Evolutionary conservation across 177 flowering plant species (phyloP).

Genomic region (Telopea speciosissima): DNA sequence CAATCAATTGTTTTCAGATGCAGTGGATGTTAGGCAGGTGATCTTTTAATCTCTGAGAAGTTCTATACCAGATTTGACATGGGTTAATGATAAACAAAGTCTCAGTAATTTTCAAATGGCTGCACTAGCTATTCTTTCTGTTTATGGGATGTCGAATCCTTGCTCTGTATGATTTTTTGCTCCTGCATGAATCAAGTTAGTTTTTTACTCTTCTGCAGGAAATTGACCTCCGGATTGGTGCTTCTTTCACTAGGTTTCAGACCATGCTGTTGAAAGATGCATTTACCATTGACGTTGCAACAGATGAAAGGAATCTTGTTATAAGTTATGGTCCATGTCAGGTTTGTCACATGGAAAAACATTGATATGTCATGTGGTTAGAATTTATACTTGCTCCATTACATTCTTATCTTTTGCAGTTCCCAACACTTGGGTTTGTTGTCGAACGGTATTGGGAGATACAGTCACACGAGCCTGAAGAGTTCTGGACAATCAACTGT

Average conservation of each 20-base stretch:
- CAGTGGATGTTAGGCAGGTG: constrained; percentile 97
- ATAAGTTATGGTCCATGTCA: constrained; percentile 98
- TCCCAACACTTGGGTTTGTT: constrained; percentile 94
- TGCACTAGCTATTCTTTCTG: neutral
- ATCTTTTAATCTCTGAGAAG: constrained; percentile 7
- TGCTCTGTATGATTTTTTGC: neutral
- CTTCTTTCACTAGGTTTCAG: constrained; percentile 97
- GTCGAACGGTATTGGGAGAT: constrained; percentile 97
- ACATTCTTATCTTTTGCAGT: constrained; percentile 38
- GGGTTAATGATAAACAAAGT: neutral
- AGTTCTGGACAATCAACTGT: constrained; percentile 90
- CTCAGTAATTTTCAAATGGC: neutral
- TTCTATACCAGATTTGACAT: neutral
- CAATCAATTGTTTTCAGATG: constrained; percentile 71
- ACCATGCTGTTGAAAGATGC: constrained; percentile 86
- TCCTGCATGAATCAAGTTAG: neutral
- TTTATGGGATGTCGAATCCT: neutral
- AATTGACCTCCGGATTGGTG: constrained; percentile 95
- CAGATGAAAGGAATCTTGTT: constrained; percentile 62
- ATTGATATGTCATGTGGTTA: neutral
- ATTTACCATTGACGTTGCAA: constrained; percentile 52
- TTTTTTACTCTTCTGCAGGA: constrained; percentile 43
- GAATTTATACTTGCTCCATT: neutral
- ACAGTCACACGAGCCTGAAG: constrained; percentile 94
- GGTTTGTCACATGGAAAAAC: constrained; percentile 37